Conservation (phyloP, 768 basidiomycete species). For the Lyophyllum semitale region DNA sequence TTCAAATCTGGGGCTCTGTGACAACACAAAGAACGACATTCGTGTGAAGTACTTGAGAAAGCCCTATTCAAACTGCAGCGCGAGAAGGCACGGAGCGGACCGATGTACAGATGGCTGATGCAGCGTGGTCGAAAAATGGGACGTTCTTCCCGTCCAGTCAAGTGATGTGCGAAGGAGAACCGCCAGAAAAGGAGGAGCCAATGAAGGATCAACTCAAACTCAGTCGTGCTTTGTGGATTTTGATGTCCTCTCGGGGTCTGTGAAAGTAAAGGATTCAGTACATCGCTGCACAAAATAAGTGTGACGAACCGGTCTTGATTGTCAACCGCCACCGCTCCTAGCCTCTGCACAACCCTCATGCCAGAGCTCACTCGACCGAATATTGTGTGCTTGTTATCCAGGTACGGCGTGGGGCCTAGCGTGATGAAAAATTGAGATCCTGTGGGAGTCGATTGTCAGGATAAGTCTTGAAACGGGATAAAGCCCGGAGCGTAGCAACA, state of each 20-base stretch:
- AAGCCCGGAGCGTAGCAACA: conserved; percentile 50
- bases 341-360: conserved; percentile 88
- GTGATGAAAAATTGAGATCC: conserved; percentile 97
- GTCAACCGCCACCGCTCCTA: conserved; percentile 91
- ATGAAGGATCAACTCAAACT: conserved; percentile 24
- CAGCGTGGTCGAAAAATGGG: background rate
- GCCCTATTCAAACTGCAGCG: conserved; percentile 17
- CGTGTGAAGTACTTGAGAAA: conserved; percentile 5
- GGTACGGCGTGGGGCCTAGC: conserved; percentile 77
- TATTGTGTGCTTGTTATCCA: conserved; percentile 86
- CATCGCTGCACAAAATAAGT: background rate
- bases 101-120: background rate
- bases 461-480: conserved; percentile 38
- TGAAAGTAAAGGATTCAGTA: conserved; percentile 1
- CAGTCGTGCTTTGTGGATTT: conserved; percentile 76
- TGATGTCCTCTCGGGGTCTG: conserved; percentile 79
- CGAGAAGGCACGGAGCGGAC: conserved; percentile 3
- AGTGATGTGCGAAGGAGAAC: conserved; percentile 11
- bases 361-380: conserved; percentile 90
- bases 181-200: conserved; percentile 1
- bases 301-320: conserved; percentile 76
- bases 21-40: conserved; percentile 12
- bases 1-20: conserved; percentile 13
- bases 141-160: conserved; percentile 7
- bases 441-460: conserved; percentile 31